Percentiles rank a stretch among this genome's conserved stretches.
Conservation (phyloP, 495 filamentous ascomycete species). For the Hypoxylon subgilvum region DNA sequence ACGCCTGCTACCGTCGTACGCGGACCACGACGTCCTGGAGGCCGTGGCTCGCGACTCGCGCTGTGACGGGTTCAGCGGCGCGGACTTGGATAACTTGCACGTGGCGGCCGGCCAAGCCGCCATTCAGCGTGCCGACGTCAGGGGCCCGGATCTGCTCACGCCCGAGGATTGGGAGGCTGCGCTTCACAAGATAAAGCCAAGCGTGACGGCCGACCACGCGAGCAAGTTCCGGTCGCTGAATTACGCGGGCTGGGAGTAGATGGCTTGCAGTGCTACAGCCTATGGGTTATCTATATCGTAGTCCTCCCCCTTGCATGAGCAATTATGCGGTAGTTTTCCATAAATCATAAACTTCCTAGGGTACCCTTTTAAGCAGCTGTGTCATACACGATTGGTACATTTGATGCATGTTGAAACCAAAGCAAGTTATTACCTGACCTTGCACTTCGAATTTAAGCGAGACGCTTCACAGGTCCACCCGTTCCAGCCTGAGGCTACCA, state of each 20-base stretch:
- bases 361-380: too few species aligned
- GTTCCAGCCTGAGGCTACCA: too few species aligned
- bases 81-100: constrained; percentile 80
- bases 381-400: too few species aligned
- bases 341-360: too few species aligned
- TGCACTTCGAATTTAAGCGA: too few species aligned
- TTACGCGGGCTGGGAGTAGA: constrained; percentile 44
- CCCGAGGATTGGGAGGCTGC: constrained; percentile 79
- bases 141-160: constrained; percentile 52
- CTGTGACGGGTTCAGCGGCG: constrained; percentile 88
- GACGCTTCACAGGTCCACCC: too few species aligned
- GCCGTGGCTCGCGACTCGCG: constrained; percentile 66
- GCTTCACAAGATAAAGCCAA: constrained; percentile 72
- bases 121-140: constrained; percentile 60
- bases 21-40: constrained; percentile 53
- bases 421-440: too few species aligned
- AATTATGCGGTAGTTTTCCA: too few species aligned
- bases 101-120: constrained; percentile 78
- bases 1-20: constrained; percentile 48
- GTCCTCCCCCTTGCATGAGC: too few species aligned
- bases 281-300: background rate
- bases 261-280: background rate
- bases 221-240: constrained; percentile 71
- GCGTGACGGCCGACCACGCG: constrained; percentile 70
- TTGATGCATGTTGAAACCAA: too few species aligned